Evolutionary conservation across 2,329 filamentous ascomycete genomes (phyloP), one percentile per base, ranked within the genome.

Genomic region (Claviceps maximensis): DNA sequence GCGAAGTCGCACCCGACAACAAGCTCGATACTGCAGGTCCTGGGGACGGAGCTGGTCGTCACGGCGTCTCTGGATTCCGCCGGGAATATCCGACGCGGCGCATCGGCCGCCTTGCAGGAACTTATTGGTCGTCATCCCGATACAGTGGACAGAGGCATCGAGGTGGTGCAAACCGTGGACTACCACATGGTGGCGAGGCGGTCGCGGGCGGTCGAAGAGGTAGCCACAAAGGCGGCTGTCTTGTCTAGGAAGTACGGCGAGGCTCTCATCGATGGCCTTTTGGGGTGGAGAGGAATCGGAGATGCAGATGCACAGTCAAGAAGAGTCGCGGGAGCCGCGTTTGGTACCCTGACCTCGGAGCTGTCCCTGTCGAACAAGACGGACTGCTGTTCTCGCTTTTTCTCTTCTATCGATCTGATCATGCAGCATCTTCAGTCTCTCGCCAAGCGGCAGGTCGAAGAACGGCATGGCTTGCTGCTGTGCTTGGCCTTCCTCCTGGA

Each of bases 101-200:
- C 91, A 31, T 97, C 93, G 27, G 93, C 93, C 45, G 93, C 93
- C 2, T 71, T 98, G 40, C 93, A 98, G 64, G 93, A 98, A 65
- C 76, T 98, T 15, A 86, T 97, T 55, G 93, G 93, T 12, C 82
- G 93, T 10, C 91, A 98, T 68, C 91, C 93, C 0, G 84, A 96
- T 61, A 89, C 80, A 0, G 81, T 97, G 36, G 73, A 78, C 17
- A 75, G 89, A 61, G 93, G 91, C 0, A 97, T 98, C 53, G 70
- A 81, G 44, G 76, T 97, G 2, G 89, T 97, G 0, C 93, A 97
- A 63, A 78, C 80, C 2, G 87, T 97, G 1, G 93, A 98, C 63
- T 98, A 96, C 63, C 89, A 95, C 65, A 81, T 88, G 40, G 89
- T 98, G 21, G 91, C 93, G 2, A 77, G 94, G n/a, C 79, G 91